Percentiles rank a stretch among this genome's conserved stretches.
phyloP scores from a whole-genome alignment of 1,139 yeast species.

The Pichia sp. region DNA sequence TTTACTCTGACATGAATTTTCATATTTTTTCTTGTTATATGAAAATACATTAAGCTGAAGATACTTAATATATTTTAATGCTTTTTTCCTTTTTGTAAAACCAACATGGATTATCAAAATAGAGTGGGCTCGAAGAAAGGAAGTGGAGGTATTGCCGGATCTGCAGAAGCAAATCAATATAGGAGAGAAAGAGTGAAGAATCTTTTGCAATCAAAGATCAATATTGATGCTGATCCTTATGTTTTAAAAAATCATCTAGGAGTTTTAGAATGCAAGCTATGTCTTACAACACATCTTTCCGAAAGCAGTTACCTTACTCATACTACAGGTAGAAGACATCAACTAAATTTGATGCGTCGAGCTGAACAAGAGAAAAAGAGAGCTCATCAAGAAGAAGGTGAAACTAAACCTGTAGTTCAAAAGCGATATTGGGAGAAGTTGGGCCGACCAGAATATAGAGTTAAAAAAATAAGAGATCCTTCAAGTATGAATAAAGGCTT shows the following conservation, averaged over 20 bases:
- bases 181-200: constrained; percentile 58
- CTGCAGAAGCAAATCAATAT: constrained; percentile 58
- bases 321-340: constrained; percentile 73
- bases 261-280: constrained; percentile 63
- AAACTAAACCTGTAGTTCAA: constrained; percentile 19
- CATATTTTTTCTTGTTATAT: not conserved
- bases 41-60: not conserved
- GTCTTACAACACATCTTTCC: constrained; percentile 66
- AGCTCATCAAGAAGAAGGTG: constrained; percentile 11
- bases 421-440: constrained; percentile 53
- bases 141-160: constrained; percentile 70
- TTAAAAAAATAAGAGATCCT: constrained; percentile 61
- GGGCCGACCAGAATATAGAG: constrained; percentile 65
- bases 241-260: constrained; percentile 71
- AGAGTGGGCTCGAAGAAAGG: constrained; percentile 54
- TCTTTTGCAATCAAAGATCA: constrained; percentile 54
- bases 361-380: constrained; percentile 37
- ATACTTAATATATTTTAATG: not conserved
- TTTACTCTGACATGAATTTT: constrained; percentile 22
- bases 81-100: not conserved
- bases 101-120: constrained; percentile 47
- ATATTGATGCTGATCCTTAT: constrained; percentile 71
- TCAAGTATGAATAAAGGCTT: constrained; percentile 52
- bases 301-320: constrained; percentile 77
- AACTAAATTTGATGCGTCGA: constrained; percentile 56